Percentiles rank a stretch among this genome's conserved stretches.
Evolutionary conservation across 2,329 filamentous ascomycete species (phyloP).

Genomic region (Beauveria asiatica): DNA sequence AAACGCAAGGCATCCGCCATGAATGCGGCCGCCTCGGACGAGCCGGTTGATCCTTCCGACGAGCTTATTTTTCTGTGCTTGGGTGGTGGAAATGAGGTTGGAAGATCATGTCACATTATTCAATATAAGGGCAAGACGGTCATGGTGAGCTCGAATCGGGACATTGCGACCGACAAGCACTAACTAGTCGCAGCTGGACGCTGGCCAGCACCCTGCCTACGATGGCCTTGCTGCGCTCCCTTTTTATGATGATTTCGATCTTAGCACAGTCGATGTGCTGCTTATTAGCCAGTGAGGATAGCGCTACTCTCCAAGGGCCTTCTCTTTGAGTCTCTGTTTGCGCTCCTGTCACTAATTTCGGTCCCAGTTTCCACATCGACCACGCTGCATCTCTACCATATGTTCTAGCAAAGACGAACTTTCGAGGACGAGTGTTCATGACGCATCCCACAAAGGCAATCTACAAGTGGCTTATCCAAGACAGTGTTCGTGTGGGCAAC

Average conservation of each 20-base stretch:
- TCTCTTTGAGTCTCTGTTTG: not conserved
- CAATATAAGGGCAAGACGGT: constrained; percentile 99
- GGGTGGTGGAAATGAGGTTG: constrained; percentile 94
- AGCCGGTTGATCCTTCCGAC: constrained; percentile 86
- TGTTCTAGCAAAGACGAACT: constrained; percentile 95
- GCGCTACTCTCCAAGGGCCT: not conserved
- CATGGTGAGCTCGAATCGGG: constrained; percentile 55
- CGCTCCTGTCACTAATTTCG: constrained; percentile 4
- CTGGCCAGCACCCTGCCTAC: constrained; percentile 92
- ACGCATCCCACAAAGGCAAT: constrained; percentile 98
- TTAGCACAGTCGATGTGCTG: constrained; percentile 93
- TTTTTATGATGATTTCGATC: constrained; percentile 97
- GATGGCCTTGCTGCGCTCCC: constrained; percentile 88
- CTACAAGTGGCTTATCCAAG: constrained; percentile 98
- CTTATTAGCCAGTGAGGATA: constrained; percentile 95
- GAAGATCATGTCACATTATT: constrained; percentile 92
- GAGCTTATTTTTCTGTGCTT: constrained; percentile 91
- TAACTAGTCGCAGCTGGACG: constrained; percentile 62
- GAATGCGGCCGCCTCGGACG: constrained; percentile 58
- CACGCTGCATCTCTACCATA: constrained; percentile 98
- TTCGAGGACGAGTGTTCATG: constrained; percentile 95
- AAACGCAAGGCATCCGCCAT: constrained; percentile 83
- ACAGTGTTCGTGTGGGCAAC: constrained; percentile 84
- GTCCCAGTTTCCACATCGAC: constrained; percentile 83
- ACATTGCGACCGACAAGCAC: not conserved